Evolutionary conservation across 1,284 basidiomycete species (phyloP).

Genomic region (Moesziomyces parantarcticus): DNA sequence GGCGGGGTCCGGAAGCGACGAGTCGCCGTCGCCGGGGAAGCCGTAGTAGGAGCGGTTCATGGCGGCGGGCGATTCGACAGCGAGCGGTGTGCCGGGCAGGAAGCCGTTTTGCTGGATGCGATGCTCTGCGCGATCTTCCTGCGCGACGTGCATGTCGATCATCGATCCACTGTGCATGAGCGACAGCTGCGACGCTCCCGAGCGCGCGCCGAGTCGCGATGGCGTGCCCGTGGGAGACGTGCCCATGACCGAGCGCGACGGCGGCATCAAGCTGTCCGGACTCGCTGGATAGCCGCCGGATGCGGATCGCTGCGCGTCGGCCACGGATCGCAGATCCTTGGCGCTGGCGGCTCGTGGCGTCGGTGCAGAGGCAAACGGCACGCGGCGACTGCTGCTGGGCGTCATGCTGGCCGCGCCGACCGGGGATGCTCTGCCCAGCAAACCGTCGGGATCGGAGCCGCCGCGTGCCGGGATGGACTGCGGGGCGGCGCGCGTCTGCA

Average conservation of each 20-base stretch:
- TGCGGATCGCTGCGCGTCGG: slow-evolving; percentile 33
- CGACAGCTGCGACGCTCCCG: slow-evolving; percentile 58
- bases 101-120: slow-evolving; percentile 55
- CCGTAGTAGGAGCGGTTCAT: slow-evolving; percentile 53
- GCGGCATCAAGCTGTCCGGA: slow-evolving; percentile 54
- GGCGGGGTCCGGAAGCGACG: slow-evolving; percentile 32
- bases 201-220: slow-evolving; percentile 33
- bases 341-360: slow-evolving; percentile 48
- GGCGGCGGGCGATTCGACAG: slow-evolving; percentile 38
- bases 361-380: slow-evolving; percentile 28
- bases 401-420: slow-evolving; percentile 6
- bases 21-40: slow-evolving; percentile 55
- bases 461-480: slow-evolving; percentile 15
- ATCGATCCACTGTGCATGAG: slow-evolving; percentile 68
- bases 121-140: slow-evolving; percentile 56
- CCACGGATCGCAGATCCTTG: slow-evolving; percentile 49
- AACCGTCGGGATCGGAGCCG: slow-evolving; percentile 26
- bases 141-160: slow-evolving; percentile 69
- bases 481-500: slow-evolving; percentile 26
- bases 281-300: slow-evolving; percentile 28
- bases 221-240: slow-evolving; percentile 44
- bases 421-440: slow-evolving; percentile 1
- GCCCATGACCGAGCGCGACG: slow-evolving; percentile 52
- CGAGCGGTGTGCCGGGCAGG: slow-evolving; percentile 45
- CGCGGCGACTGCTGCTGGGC: slow-evolving; percentile 24